Percentiles rank a stretch among this genome's conserved stretches.
Conservation (phyloP, 1,139 yeast species). For the Sugiyamaella sp. region DNA sequence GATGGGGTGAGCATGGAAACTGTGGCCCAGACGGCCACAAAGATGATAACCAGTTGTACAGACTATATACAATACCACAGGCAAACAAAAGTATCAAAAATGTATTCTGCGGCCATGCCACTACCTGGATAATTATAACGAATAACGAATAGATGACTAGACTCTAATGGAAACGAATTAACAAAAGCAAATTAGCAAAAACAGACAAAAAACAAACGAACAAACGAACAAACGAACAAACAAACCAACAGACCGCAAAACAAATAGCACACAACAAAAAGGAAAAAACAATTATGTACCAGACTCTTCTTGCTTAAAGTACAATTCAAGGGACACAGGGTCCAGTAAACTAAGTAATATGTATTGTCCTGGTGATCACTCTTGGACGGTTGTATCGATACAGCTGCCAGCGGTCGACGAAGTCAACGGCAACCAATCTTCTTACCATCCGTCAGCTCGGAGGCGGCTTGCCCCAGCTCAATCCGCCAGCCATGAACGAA, state of each 20-base stretch:
- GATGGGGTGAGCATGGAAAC: slow-evolving; percentile 99
- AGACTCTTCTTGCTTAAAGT: slow-evolving; percentile 79
- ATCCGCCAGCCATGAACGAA: no score
- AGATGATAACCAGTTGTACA: slow-evolving; percentile 15
- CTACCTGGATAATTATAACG: slow-evolving; percentile 27
- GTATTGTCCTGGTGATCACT: slow-evolving; percentile 56
- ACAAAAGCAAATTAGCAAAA: no score
- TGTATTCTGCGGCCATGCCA: slow-evolving; percentile 30
- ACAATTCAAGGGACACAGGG: slow-evolving; percentile 44
- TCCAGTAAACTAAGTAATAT: slow-evolving; percentile 81
- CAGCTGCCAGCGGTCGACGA: slow-evolving; percentile 2
- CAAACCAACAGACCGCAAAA: no score
- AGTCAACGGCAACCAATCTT: slow-evolving; percentile 4
- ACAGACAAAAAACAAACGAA: no score
- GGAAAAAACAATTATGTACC: slow-evolving; percentile 61
- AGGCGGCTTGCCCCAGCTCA: no score
- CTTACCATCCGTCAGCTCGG: slow-evolving; percentile 10
- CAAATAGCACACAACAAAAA: no score
- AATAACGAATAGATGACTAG: neutral
- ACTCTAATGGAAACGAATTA: no score
- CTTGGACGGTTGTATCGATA: slow-evolving; percentile 65
- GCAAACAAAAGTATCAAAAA: slow-evolving; percentile 6
- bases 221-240: no score
- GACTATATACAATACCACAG: slow-evolving; percentile 9
- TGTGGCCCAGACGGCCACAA: slow-evolving; percentile 56